Conservation (phyloP, 2,329 filamentous ascomycete species). For the Talaromyces marneffei region DNA sequence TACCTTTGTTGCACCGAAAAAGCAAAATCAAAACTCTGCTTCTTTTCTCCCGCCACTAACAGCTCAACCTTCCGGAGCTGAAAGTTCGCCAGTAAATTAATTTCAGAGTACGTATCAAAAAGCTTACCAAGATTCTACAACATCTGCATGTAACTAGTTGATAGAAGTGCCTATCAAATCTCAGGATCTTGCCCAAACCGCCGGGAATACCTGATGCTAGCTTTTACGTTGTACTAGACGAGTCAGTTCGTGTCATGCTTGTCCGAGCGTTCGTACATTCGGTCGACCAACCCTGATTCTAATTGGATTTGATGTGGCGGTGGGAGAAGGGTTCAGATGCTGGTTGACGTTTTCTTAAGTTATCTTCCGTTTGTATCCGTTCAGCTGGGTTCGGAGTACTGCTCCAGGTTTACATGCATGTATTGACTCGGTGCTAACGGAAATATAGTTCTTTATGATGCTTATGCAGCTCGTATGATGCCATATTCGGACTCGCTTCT, state of each 20-base stretch:
- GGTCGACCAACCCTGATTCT: neutral
- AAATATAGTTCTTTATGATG: neutral
- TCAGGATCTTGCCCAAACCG: neutral
- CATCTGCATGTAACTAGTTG: neutral
- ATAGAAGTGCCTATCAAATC: neutral
- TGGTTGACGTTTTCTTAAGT: neutral
- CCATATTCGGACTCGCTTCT: neutral
- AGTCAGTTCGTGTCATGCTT: neutral
- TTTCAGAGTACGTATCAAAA: neutral
- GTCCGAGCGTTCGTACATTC: neutral
- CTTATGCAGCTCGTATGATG: neutral
- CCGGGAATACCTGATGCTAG: neutral
- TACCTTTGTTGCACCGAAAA: neutral
- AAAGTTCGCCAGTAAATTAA: neutral
- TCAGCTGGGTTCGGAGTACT: conserved; percentile 1
- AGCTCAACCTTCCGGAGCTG: neutral
- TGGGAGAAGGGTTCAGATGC: neutral
- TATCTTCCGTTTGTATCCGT: conserved; percentile 1
- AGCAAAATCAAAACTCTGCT: neutral
- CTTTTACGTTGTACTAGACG: neutral
- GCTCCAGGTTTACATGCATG: neutral
- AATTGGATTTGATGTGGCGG: neutral
- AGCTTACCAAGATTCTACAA: neutral
- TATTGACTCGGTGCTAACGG: neutral
- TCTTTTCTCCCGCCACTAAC: neutral